These are phyloP conservation scores for Taphrina sp. DNA, from an alignment of 1,139 yeast species.

Conservation along the genomic window DNA sequence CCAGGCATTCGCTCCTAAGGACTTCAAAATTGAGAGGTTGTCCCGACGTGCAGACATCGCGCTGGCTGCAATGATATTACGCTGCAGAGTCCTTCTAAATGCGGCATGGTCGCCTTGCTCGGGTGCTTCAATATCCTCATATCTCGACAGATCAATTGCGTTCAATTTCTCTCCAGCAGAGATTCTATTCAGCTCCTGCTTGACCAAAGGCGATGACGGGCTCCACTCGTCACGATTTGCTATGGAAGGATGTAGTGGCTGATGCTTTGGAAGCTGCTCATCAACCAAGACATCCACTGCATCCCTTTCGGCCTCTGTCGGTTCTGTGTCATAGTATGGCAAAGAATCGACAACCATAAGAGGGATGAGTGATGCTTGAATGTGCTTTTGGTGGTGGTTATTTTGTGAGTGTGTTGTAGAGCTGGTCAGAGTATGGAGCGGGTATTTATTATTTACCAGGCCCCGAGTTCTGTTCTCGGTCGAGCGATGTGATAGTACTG, in stretches of 20 bases:
- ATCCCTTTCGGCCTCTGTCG: slow-evolving; percentile 24
- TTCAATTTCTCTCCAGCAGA: slow-evolving; percentile 1
- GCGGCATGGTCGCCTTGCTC: not conserved
- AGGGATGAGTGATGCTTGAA: too few species aligned
- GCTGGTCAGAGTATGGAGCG: too few species aligned
- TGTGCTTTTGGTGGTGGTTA: too few species aligned
- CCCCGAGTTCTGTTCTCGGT: too few species aligned
- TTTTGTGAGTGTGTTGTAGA: too few species aligned
- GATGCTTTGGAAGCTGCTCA: slow-evolving; percentile 11
- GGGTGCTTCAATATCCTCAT: slow-evolving; percentile 11
- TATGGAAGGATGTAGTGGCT: slow-evolving; percentile 27
- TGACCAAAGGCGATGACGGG: slow-evolving; percentile 12
- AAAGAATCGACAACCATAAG: slow-evolving; percentile 3
- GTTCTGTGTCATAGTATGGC: slow-evolving; percentile 23
- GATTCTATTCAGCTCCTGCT: slow-evolving; percentile 16
- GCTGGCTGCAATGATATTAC: slow-evolving; percentile 18
- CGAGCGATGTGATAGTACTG: too few species aligned
- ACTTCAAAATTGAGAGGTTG: slow-evolving; percentile 16
- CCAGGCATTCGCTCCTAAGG: slow-evolving; percentile 30
- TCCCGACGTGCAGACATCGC: slow-evolving; percentile 16
- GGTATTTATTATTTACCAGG: too few species aligned
- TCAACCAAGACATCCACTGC: slow-evolving; percentile 24
- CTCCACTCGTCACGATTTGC: slow-evolving; percentile 5
- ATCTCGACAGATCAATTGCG: slow-evolving; percentile 28
- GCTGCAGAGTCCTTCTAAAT: slow-evolving; percentile 1